phyloP scores from a whole-genome alignment of 495 filamentous ascomycete genomes.

The Neurospora intermedia region DNA sequence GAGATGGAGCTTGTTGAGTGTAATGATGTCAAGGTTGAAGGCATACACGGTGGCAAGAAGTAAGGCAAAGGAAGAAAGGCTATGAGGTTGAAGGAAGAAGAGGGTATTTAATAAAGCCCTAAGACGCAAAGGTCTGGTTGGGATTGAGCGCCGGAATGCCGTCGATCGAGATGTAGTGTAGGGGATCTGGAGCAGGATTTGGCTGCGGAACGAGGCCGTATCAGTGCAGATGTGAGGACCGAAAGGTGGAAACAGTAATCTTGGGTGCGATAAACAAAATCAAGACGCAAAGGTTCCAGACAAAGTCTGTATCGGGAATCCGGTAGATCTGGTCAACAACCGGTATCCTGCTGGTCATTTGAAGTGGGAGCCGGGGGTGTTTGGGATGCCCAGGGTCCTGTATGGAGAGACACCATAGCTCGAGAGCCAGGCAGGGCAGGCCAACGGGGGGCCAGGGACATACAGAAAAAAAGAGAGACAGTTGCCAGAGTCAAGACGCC shows the following conservation, averaged over 20 bases:
- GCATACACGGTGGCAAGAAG: neutral
- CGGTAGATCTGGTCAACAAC: neutral
- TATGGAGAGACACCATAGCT: neutral
- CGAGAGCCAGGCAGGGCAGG: neutral
- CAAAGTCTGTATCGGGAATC: neutral
- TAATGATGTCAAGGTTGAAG: slow-evolving; percentile 4
- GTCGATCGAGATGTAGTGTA: slow-evolving; percentile 4
- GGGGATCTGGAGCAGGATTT: neutral
- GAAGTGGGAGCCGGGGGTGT: neutral
- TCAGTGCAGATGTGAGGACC: neutral
- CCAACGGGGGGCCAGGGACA: neutral
- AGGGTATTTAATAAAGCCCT: slow-evolving; percentile 4
- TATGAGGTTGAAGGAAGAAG: neutral
- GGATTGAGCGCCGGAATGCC: neutral
- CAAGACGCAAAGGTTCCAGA: neutral
- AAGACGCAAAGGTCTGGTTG: neutral
- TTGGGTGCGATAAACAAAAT: slow-evolving; percentile 5
- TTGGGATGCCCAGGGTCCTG: neutral
- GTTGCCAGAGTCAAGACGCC: neutral
- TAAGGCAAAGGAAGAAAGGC: neutral
- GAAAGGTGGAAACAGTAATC: neutral
- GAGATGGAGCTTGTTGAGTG: neutral
- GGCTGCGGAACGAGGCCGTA: neutral
- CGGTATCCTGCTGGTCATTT: neutral
- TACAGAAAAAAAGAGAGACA: neutral